Evolutionary conservation across 2,329 filamentous ascomycete genomes (phyloP), one percentile per base, ranked within the genome.

Genomic region (Aspergillus hiratsukae): DNA sequence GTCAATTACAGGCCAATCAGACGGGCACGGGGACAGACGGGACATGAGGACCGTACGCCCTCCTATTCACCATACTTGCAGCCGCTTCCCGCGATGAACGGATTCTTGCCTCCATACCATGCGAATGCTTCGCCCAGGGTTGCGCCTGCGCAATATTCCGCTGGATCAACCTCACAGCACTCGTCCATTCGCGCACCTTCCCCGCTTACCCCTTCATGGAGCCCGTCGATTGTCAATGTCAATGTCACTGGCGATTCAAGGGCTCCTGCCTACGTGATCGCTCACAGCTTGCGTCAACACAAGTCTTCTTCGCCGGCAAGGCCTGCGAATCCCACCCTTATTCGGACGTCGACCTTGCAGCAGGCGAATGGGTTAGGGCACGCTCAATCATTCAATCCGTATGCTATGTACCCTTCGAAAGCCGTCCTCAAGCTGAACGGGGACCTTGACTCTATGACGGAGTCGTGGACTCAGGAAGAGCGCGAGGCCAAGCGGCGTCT

Each of bases 371-470:
- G 73, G 25, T 61, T 76, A 10, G 66, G 75, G n/a, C 80, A 76
- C 61, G 79, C 71, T 60, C 81, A 76, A 40, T 71, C 80, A 19
- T 90, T 91, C 75, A 90, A 91, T 64, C 88, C 88, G 0, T 92
- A 96, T 69, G 83, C 87, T 3, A 83, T 93, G 63, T 93, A 92
- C 69, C 87, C 90, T 17, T 84, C 86, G 68, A 97, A 96, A 76
- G 94, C 92, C 0, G 80, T 88, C 19, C 79, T 97, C 29, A 91
- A 94, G 68, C 88, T 97, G 58, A 84, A 88, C 53, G 92, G 92
- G 21, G 90, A 97, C 66, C 81, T 99, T 49, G 86, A 91, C 52
- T 78, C 81, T 7, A 97, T 97, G 93, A 86, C 86, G 0, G 83
- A 88, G 60, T 83, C 86, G 59, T 99, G 94, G 94, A 87, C 85